phyloP scores from a whole-genome alignment of 306 rosid genomes.

The Lathyrus tuberosus region DNA sequence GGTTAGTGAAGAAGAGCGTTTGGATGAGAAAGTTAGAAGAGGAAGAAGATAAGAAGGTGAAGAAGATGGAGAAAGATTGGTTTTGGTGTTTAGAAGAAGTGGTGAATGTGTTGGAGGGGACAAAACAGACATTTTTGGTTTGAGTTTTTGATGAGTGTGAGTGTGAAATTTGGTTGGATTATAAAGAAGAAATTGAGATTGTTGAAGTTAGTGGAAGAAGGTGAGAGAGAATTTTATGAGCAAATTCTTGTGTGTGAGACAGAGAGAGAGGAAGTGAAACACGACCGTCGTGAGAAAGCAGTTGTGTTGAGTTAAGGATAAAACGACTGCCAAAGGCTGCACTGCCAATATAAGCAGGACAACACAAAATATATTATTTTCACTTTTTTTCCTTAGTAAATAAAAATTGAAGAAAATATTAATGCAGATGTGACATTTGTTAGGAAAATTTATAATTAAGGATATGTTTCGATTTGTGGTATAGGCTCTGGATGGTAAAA shows the following conservation, averaged over 20 bases:
- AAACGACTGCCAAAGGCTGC: background rate
- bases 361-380: too few relatives aligned
- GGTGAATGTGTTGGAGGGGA: slow-evolving; percentile 45
- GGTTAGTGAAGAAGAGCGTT: slow-evolving; percentile 37
- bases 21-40: slow-evolving; percentile 42
- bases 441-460: too few relatives aligned
- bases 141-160: background rate
- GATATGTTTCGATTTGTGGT: too few relatives aligned
- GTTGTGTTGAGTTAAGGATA: slow-evolving; percentile 25
- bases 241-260: too few relatives aligned
- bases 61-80: slow-evolving; percentile 38
- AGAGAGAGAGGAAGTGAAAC: background rate
- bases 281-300: background rate
- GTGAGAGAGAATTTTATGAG: background rate
- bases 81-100: slow-evolving; percentile 40
- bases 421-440: too few relatives aligned
- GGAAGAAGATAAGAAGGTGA: slow-evolving; percentile 39
- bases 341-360: background rate
- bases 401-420: too few relatives aligned
- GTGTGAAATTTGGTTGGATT: background rate
- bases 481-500: too few relatives aligned
- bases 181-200: background rate
- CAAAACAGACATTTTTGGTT: slow-evolving; percentile 38
- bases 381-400: too few relatives aligned
- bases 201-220: background rate